phyloP scores from a whole-genome alignment of 805 yeast genomes.

The Clavispora carvajalis region DNA sequence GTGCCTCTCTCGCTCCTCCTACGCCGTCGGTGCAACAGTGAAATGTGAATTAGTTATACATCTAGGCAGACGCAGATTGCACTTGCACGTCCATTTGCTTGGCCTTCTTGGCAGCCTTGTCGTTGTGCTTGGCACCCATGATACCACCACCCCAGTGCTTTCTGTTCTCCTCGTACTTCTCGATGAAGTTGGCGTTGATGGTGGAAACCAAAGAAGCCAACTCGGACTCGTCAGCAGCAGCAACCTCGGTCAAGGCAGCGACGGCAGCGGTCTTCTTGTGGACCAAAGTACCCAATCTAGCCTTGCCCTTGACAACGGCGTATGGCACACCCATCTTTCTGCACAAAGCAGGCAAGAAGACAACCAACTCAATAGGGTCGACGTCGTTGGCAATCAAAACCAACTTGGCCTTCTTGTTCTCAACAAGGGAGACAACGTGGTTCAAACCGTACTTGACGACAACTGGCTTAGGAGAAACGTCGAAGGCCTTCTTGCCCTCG shows the following conservation, averaged over 20 bases:
- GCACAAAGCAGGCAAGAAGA: constrained; percentile 97
- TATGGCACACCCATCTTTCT: constrained; percentile 99
- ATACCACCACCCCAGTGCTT: constrained; percentile 99
- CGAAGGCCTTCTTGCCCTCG: constrained; percentile 96
- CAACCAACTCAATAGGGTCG: constrained; percentile 97
- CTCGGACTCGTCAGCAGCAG: constrained; percentile 90
- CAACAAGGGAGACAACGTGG: constrained; percentile 96
- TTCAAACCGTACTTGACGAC: constrained; percentile 97
- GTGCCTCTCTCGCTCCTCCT: background rate
- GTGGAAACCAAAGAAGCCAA: constrained; percentile 90
- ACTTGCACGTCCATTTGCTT: constrained; percentile 43
- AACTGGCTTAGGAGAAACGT: constrained; percentile 94
- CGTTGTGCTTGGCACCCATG: constrained; percentile 91
- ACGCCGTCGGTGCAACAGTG: background rate
- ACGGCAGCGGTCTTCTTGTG: constrained; percentile 97
- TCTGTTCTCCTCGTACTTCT: constrained; percentile 92
- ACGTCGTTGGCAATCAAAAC: constrained; percentile 98
- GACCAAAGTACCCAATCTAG: constrained; percentile 94
- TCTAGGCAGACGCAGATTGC: constrained; percentile 2
- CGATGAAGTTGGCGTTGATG: constrained; percentile 87
- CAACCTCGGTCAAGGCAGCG: constrained; percentile 95
- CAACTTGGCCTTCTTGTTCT: constrained; percentile 97
- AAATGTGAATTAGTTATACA: constrained; percentile 1
- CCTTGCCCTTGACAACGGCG: constrained; percentile 98
- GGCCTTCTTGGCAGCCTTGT: constrained; percentile 73